A percentile compares a stretch with the other conserved stretches of the same genome.
phyloP scores from a whole-genome alignment of 2,329 filamentous ascomycete genomes.

The Domatiomyces catenatus region DNA sequence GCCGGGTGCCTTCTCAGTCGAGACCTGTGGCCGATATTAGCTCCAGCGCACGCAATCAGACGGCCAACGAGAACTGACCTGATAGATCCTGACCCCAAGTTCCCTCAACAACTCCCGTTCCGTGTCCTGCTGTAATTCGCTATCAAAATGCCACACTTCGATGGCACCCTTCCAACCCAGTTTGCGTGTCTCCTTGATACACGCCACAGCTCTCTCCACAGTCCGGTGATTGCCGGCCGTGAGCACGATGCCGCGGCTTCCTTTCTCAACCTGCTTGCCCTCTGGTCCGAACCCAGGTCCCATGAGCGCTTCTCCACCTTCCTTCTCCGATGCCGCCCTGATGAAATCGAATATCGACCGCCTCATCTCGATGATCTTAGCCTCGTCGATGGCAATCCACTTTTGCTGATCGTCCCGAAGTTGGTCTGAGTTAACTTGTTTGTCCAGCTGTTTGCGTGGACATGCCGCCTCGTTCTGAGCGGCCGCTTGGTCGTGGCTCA shows the following conservation, averaged over 20 bases:
- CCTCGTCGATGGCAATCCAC: background rate
- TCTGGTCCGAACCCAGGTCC: background rate
- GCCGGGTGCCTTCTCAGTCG: background rate
- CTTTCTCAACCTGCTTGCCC: background rate
- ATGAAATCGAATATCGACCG: background rate
- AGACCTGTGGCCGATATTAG: background rate
- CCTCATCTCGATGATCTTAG: background rate
- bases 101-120: background rate
- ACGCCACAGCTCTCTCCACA: background rate
- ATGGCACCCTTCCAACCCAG: background rate
- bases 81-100: background rate
- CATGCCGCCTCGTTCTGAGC: background rate
- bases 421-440: background rate
- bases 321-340: background rate
- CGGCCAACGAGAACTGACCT: background rate
- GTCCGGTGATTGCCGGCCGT: background rate
- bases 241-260: background rate
- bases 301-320: background rate
- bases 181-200: background rate
- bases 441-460: background rate
- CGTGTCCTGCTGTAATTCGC: background rate
- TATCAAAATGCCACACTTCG: background rate
- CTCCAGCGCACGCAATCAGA: background rate
- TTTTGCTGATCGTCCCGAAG: background rate
- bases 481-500: background rate